Base-by-base conservation (phyloP, 2,329 filamentous ascomycete genomes). In the Pseudogymnoascus sp. region DNA sequence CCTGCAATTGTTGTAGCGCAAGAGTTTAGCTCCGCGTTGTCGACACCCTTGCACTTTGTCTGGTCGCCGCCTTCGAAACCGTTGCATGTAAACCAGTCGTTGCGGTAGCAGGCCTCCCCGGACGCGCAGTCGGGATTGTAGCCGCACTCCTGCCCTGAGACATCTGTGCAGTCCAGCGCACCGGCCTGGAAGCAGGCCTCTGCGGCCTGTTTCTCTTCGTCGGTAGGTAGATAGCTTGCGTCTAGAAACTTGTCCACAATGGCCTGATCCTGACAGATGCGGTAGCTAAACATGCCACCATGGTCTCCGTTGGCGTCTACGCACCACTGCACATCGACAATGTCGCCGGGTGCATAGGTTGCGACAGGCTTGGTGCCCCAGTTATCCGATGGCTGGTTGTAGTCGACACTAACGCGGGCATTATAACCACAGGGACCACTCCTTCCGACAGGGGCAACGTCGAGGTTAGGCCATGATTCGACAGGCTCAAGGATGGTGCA, bases 261-360 rank as follows among this genome's bases (percentile, higher is more conserved):
- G 0, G 71, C 73, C 66, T 83, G 80, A 66, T 83, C 73, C 65
- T 80, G 76, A 67, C 81, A 83, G 65, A 83, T 78, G 8, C 81
- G 79, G 70, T 82, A 83, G 67, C 71, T 76, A 71, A 82, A 83
- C 80, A 83, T 83, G 70, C 81, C 81, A 26, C 81, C 80, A 65
- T 83, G 81, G 66, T 83, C 81, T 0, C 81, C 81, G 66, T 83
- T 83, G 71, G 82, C 72, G 67, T 84, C 81, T 16, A 83, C 76
- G 61, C 81, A 83, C 81, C 81, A 83, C 68, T 81, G 73, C 0
- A 83, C 81, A 24, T 81, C 77, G 24, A 82, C 70, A 0, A 76
- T 70, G 8, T 82, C 72, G 0, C 80, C 81, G 0, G 77, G 71
- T 0, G 71, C 70, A 70, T 82, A 83, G 1, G 76, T 80, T 1